phyloP scores from a whole-genome alignment of 768 basidiomycete species.

The Hygrophoropsis aurantiaca region DNA sequence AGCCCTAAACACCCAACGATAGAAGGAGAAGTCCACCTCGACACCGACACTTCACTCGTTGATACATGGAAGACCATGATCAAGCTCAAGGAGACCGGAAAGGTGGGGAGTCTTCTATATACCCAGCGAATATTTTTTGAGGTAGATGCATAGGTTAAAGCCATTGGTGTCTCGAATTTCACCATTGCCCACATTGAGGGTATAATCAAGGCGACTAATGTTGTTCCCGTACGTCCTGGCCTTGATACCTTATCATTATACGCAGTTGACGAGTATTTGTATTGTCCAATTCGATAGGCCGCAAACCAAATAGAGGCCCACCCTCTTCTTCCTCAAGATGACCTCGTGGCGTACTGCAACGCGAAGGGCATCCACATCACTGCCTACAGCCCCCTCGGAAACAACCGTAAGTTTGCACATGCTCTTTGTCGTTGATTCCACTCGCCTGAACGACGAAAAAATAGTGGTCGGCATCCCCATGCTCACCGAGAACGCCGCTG shows the following conservation, averaged over 20 bases:
- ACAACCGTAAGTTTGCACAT: slow-evolving; percentile 56
- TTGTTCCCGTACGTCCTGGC: slow-evolving; percentile 56
- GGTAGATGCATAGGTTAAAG: slow-evolving; percentile 45
- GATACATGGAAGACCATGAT: slow-evolving; percentile 87
- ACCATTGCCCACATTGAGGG: slow-evolving; percentile 62
- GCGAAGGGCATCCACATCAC: slow-evolving; percentile 69
- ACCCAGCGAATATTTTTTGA: neutral
- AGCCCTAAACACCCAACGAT: slow-evolving; percentile 50
- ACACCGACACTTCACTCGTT: slow-evolving; percentile 57
- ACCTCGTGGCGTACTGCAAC: slow-evolving; percentile 69
- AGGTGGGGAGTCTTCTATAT: slow-evolving; percentile 40
- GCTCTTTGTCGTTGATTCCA: neutral
- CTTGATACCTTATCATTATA: neutral
- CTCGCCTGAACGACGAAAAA: slow-evolving; percentile 1
- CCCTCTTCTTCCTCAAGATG: slow-evolving; percentile 74
- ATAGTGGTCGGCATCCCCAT: slow-evolving; percentile 61
- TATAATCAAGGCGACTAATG: slow-evolving; percentile 67
- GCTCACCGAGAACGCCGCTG: slow-evolving; percentile 64
- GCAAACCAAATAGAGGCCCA: slow-evolving; percentile 86
- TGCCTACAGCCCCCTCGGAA: slow-evolving; percentile 77
- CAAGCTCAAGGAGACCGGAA: slow-evolving; percentile 62
- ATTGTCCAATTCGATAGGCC: slow-evolving; percentile 31
- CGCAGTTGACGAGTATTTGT: slow-evolving; percentile 2
- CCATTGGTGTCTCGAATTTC: slow-evolving; percentile 86
- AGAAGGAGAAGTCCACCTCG: slow-evolving; percentile 50